Percentiles rank a stretch among this genome's conserved stretches.
These are phyloP conservation scores for Xylariales sp. DNA, from an alignment of 2,329 filamentous ascomycete genomes.

Conservation along the genomic window DNA sequence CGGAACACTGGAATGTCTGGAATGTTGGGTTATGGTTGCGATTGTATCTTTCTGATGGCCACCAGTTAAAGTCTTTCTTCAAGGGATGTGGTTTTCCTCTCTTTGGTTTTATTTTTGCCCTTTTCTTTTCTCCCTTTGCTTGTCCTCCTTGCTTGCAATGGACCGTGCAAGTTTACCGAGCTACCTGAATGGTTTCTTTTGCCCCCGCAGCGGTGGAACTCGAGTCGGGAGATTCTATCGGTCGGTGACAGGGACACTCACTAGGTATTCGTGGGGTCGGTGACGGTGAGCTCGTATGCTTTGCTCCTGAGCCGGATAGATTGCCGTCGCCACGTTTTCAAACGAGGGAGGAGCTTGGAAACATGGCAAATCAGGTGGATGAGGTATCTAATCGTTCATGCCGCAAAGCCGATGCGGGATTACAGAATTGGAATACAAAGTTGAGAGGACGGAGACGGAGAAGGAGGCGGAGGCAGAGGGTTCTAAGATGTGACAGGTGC, in stretches of 20 bases:
- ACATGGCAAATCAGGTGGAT: slow-evolving; percentile 24
- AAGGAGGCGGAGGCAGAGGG: slow-evolving; percentile 16
- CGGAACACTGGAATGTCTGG: slow-evolving; percentile 33
- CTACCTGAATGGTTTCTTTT: slow-evolving; percentile 30
- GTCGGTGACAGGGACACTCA: slow-evolving; percentile 19
- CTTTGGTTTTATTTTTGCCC: slow-evolving; percentile 1
- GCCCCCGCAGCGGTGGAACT: slow-evolving; percentile 38
- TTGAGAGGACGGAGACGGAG: slow-evolving; percentile 21
- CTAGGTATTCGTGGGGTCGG: slow-evolving; percentile 28
- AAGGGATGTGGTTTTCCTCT: slow-evolving; percentile 8
- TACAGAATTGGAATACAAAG: not conserved
- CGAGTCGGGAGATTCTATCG: slow-evolving; percentile 27
- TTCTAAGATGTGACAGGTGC: slow-evolving; percentile 18
- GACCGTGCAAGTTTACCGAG: slow-evolving; percentile 20
- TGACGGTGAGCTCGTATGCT: slow-evolving; percentile 13
- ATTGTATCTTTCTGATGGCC: slow-evolving; percentile 11
- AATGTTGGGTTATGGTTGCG: slow-evolving; percentile 21
- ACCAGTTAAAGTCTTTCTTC: slow-evolving; percentile 1
- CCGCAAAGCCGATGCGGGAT: slow-evolving; percentile 19
- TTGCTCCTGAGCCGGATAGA: slow-evolving; percentile 6
- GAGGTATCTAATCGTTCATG: slow-evolving; percentile 19
- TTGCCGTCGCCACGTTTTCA: slow-evolving; percentile 27
- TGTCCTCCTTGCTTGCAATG: slow-evolving; percentile 26
- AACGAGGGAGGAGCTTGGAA: not conserved
- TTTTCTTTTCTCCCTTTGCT: slow-evolving; percentile 17